phyloP scores from a whole-genome alignment of 352 stramenopile genomes.

The Globisporangium nodosum region DNA sequence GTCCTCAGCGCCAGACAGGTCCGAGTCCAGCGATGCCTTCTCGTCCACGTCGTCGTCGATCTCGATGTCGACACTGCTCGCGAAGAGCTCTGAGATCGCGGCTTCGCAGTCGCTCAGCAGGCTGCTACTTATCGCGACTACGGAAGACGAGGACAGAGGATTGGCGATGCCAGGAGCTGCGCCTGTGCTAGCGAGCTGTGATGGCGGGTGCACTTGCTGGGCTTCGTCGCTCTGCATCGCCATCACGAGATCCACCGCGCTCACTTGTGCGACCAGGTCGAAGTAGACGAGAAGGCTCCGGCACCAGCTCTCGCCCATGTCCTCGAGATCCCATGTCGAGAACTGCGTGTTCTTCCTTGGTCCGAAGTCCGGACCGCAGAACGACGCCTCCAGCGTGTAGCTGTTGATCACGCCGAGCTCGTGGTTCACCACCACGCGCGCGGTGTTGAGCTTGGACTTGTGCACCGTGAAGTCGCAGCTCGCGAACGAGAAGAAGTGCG shows the following conservation, averaged over 20 bases:
- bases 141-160: not conserved
- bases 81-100: slow-evolving; percentile 52
- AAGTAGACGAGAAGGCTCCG: slow-evolving; percentile 77
- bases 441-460: slow-evolving; percentile 87
- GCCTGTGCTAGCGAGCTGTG: not conserved
- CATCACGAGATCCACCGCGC: slow-evolving; percentile 20
- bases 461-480: slow-evolving; percentile 89
- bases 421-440: slow-evolving; percentile 86
- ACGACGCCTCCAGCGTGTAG: slow-evolving; percentile 90
- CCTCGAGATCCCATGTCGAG: slow-evolving; percentile 63
- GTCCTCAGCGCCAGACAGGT: slow-evolving; percentile 59
- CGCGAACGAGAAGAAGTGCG: slow-evolving; percentile 68
- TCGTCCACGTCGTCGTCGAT: slow-evolving; percentile 12
- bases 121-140: slow-evolving; percentile 21
- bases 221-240: not conserved
- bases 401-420: slow-evolving; percentile 81
- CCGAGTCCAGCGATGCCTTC: slow-evolving; percentile 35
- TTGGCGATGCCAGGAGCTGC: not conserved
- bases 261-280: slow-evolving; percentile 42
- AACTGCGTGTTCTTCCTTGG: slow-evolving; percentile 66
- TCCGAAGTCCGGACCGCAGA: slow-evolving; percentile 81
- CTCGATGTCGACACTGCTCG: slow-evolving; percentile 18
- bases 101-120: slow-evolving; percentile 58
- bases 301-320: slow-evolving; percentile 71
- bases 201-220: slow-evolving; percentile 1